Conservation (phyloP, 73 alveolate species). For the Tetrahymena elliotti region DNA sequence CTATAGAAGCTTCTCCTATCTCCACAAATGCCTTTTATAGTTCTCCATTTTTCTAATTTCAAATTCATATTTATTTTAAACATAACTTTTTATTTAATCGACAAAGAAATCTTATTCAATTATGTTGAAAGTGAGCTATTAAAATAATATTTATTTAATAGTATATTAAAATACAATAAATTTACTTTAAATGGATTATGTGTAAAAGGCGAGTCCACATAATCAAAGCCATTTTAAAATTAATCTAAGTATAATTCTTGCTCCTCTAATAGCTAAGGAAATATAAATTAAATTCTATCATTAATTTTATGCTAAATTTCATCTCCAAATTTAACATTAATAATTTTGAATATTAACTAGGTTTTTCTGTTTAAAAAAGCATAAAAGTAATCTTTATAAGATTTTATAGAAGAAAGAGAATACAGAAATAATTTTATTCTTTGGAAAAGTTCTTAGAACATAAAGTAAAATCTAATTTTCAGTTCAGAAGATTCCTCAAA, state of each 20-base stretch:
- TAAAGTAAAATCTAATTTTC: neutral
- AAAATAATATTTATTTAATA: neutral
- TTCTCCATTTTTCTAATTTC: neutral
- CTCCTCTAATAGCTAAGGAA: neutral
- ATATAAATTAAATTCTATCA: neutral
- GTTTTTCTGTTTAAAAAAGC: neutral
- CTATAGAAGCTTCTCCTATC: neutral
- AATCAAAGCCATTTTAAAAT: neutral
- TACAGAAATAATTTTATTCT: neutral
- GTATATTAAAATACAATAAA: neutral
- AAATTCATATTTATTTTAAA: neutral
- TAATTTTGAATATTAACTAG: neutral
- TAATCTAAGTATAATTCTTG: neutral
- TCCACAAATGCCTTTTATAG: neutral
- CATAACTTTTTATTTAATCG: neutral
- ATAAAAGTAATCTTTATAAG: neutral
- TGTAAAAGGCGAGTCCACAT: neutral
- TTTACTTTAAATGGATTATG: neutral
- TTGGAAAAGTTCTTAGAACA: neutral
- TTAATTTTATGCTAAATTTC: neutral
- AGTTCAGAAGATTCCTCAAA: neutral
- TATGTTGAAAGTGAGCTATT: neutral
- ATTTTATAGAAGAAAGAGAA: neutral
- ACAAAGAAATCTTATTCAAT: neutral
- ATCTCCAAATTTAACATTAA: neutral